Evolutionary conservation across 2,329 filamentous ascomycete species (phyloP), one percentile per base, ranked within the genome.

Genomic region (Xylariaceae sp.): DNA sequence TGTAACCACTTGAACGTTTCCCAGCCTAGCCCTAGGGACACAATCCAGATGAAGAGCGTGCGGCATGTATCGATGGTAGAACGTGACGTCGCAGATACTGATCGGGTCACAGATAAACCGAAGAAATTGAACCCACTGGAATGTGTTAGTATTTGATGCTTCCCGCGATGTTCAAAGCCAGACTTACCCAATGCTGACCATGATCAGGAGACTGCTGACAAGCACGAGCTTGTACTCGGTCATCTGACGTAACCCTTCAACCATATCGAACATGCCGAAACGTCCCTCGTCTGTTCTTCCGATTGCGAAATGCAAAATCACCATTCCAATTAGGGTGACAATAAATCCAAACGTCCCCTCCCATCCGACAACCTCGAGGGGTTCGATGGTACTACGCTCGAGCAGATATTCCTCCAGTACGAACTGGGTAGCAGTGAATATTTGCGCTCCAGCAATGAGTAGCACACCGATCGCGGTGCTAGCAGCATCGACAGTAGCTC

Each of bases 1-100:
- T 98, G 93, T 6, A 98, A 78, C 85, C 88, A 94, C 68, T 97
- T 97, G 78, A 98, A 97, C 0, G 81, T 83, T 69, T 98, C 93
- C 93, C 93, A 98, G 46, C 90, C 90, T 2, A 98, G 78, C 3
- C 86, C 88, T 4, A 98, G 78, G 15, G 89, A 95, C 12, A 95
- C 87, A 19, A 98, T 77, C 93, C 93, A 98, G 66, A 98, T 97
- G 69, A 98, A 97, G 1, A 98, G 78, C 0, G 93, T 98, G 31
- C 91, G 83, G 73, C 90, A 97, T 1, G 93, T 98, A 64, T 98
- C 93, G 56, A 98, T 97, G 24, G 91, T 97, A 24, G 89, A 95
- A 47, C 93, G 82, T 2, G 91, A 89, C 0, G 93, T 98, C 9
- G 93, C 93, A 49, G 87, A 94, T 52, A 98, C 89, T 48, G 69